Evolutionary conservation across 2,329 filamentous ascomycete species (phyloP), one percentile per base, ranked within the genome.

Genomic region (Ampelomyces quisqualis): DNA sequence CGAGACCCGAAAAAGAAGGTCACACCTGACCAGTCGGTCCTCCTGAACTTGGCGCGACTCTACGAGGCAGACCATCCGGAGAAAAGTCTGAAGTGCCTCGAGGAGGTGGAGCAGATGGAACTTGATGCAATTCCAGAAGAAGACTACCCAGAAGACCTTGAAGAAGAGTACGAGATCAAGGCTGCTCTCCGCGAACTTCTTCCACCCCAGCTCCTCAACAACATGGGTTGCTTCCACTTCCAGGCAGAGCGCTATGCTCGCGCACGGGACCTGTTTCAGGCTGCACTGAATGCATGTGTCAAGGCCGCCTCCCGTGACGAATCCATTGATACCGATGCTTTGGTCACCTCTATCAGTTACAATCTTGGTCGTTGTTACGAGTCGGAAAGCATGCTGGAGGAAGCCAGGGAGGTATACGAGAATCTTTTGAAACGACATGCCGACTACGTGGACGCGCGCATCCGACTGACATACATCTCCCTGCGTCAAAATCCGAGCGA

Each of bases 271-370:
- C 79, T 94, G 71, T 98, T 97, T 64, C 88, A 98, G 67, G 84
- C 87, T n/a, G 93, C 90, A 0, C 73, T 98, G 38, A 86, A 85
- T 49, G 88, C 91, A 11, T 96, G 90, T 62, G 83, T 94, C 56
- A 86, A 86, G 56, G 84, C 89, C 47, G 82, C 83, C 32, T 84
- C 89, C 57, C 85, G 82, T 57, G 85, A 90, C 45, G 79, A 85
- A 37, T 80, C 81, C 1, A 78, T 85, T 47, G 93, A 97, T 63
- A 90, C 85, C 0, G 93, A 98, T 69, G 89, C 90, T 10, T 77
- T 98, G 4, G 85, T 97, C 18, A 95, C 91, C 0, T 95, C 90
- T 2, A 95, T 98, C 65, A 95, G 89, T 65, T 98, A 93, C 77
- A 98, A 97, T 60, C 81, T 98, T 27, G 93, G 87, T 19, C 82